phyloP scores from a whole-genome alignment of 2,329 filamentous ascomycete species.

The Pezicula rhizophila region DNA sequence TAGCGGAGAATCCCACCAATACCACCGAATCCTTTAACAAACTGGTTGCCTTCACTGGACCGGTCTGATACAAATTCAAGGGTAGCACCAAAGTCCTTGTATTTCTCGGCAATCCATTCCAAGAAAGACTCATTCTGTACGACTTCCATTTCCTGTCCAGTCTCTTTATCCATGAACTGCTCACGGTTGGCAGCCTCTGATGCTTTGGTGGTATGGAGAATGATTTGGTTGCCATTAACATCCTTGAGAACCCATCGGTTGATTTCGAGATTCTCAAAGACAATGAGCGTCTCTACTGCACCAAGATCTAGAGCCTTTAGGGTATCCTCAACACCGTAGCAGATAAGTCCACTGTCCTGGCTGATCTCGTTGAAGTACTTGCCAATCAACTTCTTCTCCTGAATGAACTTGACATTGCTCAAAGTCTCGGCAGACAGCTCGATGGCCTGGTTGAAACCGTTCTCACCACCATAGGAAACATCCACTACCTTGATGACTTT shows the following conservation, averaged over 20 bases:
- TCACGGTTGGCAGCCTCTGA: constrained; percentile 72
- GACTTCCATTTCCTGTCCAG: constrained; percentile 96
- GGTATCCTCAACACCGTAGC: constrained; percentile 97
- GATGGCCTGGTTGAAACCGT: constrained; percentile 99
- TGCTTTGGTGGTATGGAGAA: constrained; percentile 83
- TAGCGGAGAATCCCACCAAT: constrained; percentile 96
- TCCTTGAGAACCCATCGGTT: constrained; percentile 87
- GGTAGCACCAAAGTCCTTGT: constrained; percentile 93
- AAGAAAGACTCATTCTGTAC: constrained; percentile 84
- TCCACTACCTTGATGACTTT: constrained; percentile 99
- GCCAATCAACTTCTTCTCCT: constrained; percentile 99
- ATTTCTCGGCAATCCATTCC: constrained; percentile 99
- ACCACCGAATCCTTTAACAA: constrained; percentile 98
- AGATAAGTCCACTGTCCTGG: constrained; percentile 92
- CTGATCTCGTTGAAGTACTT: constrained; percentile 99
- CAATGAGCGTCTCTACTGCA: constrained; percentile 88
- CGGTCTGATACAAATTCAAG: constrained; percentile 97
- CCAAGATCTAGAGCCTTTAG: constrained; percentile 94
- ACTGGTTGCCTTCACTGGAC: constrained; percentile 97
- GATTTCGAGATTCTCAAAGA: constrained; percentile 95
- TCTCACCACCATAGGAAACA: constrained; percentile 97
- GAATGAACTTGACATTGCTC: constrained; percentile 99
- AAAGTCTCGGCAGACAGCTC: constrained; percentile 92
- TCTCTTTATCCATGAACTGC: constrained; percentile 91
- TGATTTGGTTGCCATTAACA: constrained; percentile 62